Base-by-base conservation (phyloP, 208 protist species). In the Vickermania ingenoplastis region DNA sequence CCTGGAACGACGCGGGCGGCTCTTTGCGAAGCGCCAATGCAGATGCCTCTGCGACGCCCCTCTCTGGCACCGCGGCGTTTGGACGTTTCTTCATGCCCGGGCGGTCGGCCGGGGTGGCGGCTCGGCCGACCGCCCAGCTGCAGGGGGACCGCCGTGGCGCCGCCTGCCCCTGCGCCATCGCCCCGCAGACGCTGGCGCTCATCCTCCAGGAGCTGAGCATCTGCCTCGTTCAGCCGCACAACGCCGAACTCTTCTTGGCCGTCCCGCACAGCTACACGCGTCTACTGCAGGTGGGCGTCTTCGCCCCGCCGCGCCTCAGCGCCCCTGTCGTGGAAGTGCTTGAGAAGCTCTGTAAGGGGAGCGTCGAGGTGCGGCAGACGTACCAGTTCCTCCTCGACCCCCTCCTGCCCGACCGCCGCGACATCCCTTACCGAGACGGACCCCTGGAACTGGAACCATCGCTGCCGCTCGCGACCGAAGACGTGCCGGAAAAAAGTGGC, bases 171-270 rank as follows among this genome's bases (percentile, higher is more conserved):
- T 48, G 62, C 25, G 48, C 66, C 21, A 58, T 69, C n/a, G 68
- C 66, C 55, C 62, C 7, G 21, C 50, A 7, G 50, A 28, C 50
- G 5, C 24, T 22, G 29, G 2, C 0, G 57, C 80, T 73, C 61
- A 85, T 92, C 25, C 69, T 95, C 61, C 84, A 84, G 29, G 88
- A 92, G 66, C 72, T 95, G 26, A 95, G 89, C 31, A 85, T 92
- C 62, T 67, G 51, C 23, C 68, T 95, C 26, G 45, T 82, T 7
- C 59, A 83, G 25, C 63, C 69, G 25, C 75, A 83, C 48, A 95
- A 95, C 61, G 45, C 75, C 54, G 61, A 64, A 13, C 62, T 89
- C 4, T 92, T 95, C 60, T 59, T 76, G 31, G 57, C 65, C 14
- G 72, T 73, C 22, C 75, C 81, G 3, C 26, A 57, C 21, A 78